Conservation (phyloP, 129 eudicot genomes). For the Cynara cardunculus region DNA sequence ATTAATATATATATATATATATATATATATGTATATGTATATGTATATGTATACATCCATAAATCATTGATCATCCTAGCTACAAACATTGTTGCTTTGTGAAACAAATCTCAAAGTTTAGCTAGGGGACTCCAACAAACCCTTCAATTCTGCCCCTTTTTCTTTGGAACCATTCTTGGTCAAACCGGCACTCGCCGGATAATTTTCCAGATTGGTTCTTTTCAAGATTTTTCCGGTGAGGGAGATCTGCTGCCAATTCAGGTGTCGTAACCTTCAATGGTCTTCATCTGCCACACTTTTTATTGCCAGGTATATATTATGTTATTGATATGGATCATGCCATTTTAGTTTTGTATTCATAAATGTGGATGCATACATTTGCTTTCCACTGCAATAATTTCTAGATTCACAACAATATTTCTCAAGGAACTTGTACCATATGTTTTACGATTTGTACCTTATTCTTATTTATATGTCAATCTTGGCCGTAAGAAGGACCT, state of each 20-base stretch:
- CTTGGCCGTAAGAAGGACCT: neutral
- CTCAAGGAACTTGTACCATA: neutral
- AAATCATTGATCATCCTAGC: slow-evolving; percentile 5
- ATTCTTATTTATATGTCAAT: neutral
- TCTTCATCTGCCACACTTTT: neutral
- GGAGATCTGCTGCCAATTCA: slow-evolving; percentile 11
- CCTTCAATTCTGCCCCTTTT: slow-evolving; percentile 16
- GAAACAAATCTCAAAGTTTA: slow-evolving; percentile 28
- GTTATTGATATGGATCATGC: neutral
- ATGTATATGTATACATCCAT: slow-evolving; percentile 20
- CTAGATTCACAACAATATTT: neutral
- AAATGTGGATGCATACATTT: slow-evolving; percentile 15
- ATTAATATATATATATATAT: slow-evolving; percentile 14
- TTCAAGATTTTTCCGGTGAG: neutral
- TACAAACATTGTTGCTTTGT: slow-evolving; percentile 27
- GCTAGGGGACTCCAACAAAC: slow-evolving; percentile 28
- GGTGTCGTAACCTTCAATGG: neutral
- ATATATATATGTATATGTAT: neutral
- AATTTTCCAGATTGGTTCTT: neutral
- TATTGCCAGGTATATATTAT: slow-evolving; percentile 9
- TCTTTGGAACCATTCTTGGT: slow-evolving; percentile 20
- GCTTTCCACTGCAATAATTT: neutral
- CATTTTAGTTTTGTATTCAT: neutral
- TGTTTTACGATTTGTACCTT: neutral
- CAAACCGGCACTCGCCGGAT: slow-evolving; percentile 7